A percentile compares a stretch with the other conserved stretches of the same genome.
These are phyloP conservation scores for Botrytis elliptica DNA, from an alignment of 2,329 filamentous ascomycete genomes.

Conservation along the genomic window DNA sequence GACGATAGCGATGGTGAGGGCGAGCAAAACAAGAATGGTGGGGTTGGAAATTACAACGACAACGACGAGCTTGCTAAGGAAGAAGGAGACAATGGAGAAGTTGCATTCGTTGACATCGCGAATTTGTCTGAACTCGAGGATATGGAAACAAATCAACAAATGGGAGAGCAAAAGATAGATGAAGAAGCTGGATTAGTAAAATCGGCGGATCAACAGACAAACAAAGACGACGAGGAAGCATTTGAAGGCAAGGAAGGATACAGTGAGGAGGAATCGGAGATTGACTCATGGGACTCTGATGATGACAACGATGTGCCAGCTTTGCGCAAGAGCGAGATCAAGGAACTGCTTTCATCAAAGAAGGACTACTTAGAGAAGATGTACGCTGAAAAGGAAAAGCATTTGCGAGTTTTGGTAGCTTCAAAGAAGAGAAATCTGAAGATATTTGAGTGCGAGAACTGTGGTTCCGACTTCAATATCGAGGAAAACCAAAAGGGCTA, in stretches of 20 bases:
- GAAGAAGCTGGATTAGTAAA: not conserved
- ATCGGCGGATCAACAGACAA: not conserved
- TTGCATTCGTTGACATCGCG: not conserved
- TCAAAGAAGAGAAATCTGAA: not conserved
- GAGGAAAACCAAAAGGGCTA: not conserved
- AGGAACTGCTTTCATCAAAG: not conserved
- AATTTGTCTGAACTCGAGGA: not conserved
- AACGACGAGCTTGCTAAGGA: not conserved
- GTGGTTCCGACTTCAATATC: not conserved
- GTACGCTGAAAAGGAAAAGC: not conserved
- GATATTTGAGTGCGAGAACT: not conserved
- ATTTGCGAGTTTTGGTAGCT: no score
- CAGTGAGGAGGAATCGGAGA: not conserved
- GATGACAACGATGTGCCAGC: not conserved
- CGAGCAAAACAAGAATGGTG: not conserved
- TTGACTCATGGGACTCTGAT: not conserved
- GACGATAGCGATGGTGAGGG: not conserved
- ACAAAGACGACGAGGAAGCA: not conserved
- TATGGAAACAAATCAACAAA: not conserved
- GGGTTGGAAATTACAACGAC: not conserved
- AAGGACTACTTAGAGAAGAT: not conserved
- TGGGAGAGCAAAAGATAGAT: not conserved
- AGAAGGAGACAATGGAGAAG: not conserved
- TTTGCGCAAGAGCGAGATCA: not conserved
- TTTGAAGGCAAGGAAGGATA: not conserved